These are phyloP conservation scores for Lolium perenne DNA, from an alignment of 176 grass and related monocot species.

Conservation along the genomic window DNA sequence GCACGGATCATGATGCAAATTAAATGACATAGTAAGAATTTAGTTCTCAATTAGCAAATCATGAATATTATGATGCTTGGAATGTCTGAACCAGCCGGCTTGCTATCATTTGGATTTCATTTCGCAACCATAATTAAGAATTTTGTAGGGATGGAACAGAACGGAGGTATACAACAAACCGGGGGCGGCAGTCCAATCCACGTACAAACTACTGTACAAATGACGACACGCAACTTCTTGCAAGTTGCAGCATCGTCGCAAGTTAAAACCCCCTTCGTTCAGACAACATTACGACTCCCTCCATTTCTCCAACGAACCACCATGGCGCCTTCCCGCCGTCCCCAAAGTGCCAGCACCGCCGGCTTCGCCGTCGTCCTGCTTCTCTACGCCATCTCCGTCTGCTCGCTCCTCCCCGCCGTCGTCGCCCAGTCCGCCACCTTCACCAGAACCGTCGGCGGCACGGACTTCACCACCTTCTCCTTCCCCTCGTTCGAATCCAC, in stretches of 20 bases:
- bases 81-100: background rate
- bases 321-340: conserved; percentile 33
- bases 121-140: background rate
- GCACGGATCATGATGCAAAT: no score
- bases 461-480: conserved; percentile 30
- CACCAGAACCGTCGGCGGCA: conserved; percentile 27
- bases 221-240: background rate
- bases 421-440: conserved; percentile 31
- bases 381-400: conserved; percentile 25
- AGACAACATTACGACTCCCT: background rate
- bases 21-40: no score
- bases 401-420: conserved; percentile 11
- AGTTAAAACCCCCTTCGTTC: background rate
- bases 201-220: background rate
- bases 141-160: background rate
- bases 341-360: conserved; percentile 1
- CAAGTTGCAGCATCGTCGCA: background rate
- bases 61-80: background rate
- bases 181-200: conserved; percentile 10
- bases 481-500: conserved; percentile 49
- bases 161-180: background rate
- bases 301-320: background rate
- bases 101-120: background rate
- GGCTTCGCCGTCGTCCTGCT: conserved; percentile 35
- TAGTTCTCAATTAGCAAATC: no score